Evolutionary conservation across 148 eudicot species (phyloP).

Genomic region (Chenopodium formosanum): DNA sequence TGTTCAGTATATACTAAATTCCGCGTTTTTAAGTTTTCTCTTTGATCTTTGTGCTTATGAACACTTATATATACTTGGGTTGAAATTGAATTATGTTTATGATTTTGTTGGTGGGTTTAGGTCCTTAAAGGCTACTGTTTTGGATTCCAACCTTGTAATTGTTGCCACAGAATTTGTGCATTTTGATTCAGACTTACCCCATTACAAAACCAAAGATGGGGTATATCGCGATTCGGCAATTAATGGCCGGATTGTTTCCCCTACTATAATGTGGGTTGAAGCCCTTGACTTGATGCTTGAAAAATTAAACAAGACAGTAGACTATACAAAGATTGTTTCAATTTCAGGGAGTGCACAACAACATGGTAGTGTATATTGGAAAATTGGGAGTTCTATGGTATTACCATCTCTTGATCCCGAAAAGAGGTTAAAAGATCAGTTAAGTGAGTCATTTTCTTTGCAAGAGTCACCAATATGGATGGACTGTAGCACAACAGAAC

Average conservation of each 20-base stretch:
- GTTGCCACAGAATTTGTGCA: conserved; percentile 54
- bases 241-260: conserved; percentile 80
- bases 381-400: conserved; percentile 46
- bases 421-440: conserved; percentile 55
- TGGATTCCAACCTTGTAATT: conserved; percentile 62
- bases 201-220: conserved; percentile 85
- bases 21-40: too few species aligned
- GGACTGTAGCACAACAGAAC: conserved; percentile 92
- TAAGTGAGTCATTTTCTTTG: conserved; percentile 58
- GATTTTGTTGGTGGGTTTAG: conserved; percentile 29
- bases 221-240: conserved; percentile 63
- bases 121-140: conserved; percentile 88
- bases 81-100: background rate
- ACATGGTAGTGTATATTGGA: conserved; percentile 97
- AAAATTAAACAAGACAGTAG: conserved; percentile 51
- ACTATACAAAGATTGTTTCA: conserved; percentile 63
- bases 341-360: conserved; percentile 93
- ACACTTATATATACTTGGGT: background rate
- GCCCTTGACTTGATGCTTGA: conserved; percentile 72
- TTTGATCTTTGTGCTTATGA: too few species aligned
- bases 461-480: conserved; percentile 91
- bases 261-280: conserved; percentile 91
- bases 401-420: conserved; percentile 60
- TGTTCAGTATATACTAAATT: too few species aligned
- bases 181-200: conserved; percentile 77